Percentiles rank a stretch among this genome's conserved stretches.
These are phyloP conservation scores for Cladosporium oxysporum DNA, from an alignment of 2,329 filamentous ascomycete genomes.

Conservation along the genomic window DNA sequence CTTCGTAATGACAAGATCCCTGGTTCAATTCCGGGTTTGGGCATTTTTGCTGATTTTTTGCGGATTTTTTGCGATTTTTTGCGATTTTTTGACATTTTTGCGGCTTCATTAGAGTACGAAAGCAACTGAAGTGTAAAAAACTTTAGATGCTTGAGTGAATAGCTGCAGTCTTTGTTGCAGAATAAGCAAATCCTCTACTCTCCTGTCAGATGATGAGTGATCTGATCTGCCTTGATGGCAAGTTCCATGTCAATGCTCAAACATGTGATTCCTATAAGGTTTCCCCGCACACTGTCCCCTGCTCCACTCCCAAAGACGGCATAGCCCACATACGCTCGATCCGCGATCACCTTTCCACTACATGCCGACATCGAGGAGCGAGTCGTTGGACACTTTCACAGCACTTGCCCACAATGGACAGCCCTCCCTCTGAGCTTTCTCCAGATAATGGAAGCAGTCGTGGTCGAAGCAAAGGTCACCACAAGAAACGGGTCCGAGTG, in stretches of 20 bases:
- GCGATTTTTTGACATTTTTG: no score
- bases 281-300: not conserved
- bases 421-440: conserved; percentile 1
- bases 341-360: not conserved
- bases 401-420: conserved; percentile 1
- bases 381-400: not conserved
- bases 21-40: not conserved
- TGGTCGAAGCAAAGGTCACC: conserved; percentile 1
- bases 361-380: not conserved
- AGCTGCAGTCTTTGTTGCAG: not conserved
- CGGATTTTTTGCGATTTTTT: not conserved
- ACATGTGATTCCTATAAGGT: not conserved
- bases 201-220: not conserved
- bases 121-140: not conserved
- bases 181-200: not conserved
- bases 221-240: not conserved
- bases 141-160: not conserved
- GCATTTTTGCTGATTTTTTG: not conserved
- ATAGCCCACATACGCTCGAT: not conserved
- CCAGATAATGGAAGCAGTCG: conserved; percentile 8
- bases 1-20: not conserved
- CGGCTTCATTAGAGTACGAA: not conserved
- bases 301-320: not conserved
- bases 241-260: not conserved
- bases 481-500: conserved; percentile 16